These are phyloP conservation scores for Emmonsiellopsis sp. DNA, from an alignment of 2,329 filamentous ascomycete species.

Conservation along the genomic window DNA sequence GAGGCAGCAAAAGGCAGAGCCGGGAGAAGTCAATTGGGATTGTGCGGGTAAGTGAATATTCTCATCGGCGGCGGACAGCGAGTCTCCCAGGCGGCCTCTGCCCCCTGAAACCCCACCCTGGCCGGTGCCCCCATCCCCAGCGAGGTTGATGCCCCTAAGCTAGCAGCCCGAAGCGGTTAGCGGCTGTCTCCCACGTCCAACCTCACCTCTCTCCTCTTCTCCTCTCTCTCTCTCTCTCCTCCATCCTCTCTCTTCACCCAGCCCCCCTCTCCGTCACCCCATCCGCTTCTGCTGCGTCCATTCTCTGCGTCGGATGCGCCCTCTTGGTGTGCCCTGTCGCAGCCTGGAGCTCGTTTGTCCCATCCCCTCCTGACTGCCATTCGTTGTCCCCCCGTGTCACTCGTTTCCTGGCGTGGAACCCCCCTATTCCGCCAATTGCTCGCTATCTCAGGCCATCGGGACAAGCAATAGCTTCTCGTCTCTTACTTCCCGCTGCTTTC, in stretches of 20 bases:
- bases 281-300: no score
- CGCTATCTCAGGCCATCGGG: neutral
- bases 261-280: no score
- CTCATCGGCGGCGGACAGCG: no score
- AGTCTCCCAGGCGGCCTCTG: no score
- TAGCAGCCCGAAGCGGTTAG: no score
- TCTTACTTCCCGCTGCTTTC: neutral
- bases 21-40: no score
- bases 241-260: conserved; percentile 1
- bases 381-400: conserved; percentile 1
- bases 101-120: no score
- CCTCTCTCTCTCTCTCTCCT: neutral
- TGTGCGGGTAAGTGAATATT: no score
- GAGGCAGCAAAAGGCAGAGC: no score
- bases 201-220: neutral
- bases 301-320: conserved; percentile 5
- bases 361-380: conserved; percentile 3
- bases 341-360: conserved; percentile 11
- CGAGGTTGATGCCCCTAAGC: no score
- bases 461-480: neutral
- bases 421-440: neutral
- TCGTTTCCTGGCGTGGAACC: neutral
- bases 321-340: conserved; percentile 6
- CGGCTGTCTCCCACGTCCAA: neutral
- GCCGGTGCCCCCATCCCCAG: no score